phyloP scores from a whole-genome alignment of 2,329 filamentous ascomycete species.

The Colletotrichum camelliae region DNA sequence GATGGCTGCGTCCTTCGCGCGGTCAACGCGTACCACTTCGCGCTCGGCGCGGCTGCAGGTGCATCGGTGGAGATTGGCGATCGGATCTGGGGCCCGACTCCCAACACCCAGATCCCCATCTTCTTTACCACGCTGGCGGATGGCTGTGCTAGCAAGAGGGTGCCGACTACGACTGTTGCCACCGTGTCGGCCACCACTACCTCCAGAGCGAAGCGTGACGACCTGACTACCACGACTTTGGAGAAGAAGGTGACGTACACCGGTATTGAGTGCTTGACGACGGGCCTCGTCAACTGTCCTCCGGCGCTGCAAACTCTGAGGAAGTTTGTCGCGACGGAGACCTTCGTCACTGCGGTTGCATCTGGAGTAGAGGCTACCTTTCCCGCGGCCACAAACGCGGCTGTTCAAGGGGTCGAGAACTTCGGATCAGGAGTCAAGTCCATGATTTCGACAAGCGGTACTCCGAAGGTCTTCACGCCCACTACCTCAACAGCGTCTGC shows the following conservation, averaged over 20 bases:
- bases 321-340: constrained; percentile 41
- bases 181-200: constrained; percentile 27
- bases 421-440: background rate
- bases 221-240: constrained; percentile 42
- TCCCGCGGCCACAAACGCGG: constrained; percentile 19
- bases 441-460: background rate
- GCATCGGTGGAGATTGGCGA: constrained; percentile 50
- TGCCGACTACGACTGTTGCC: constrained; percentile 30
- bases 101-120: constrained; percentile 51
- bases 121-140: constrained; percentile 57
- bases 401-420: background rate
- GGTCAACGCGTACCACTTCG: constrained; percentile 55
- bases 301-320: constrained; percentile 52
- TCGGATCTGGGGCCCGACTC: constrained; percentile 55
- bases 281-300: constrained; percentile 53
- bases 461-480: background rate
- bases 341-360: constrained; percentile 44
- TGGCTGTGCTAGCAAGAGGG: constrained; percentile 34
- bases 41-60: constrained; percentile 58
- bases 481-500: background rate
- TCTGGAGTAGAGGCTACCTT: constrained; percentile 43
- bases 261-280: constrained; percentile 47
- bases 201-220: constrained; percentile 10
- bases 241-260: constrained; percentile 37
- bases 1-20: constrained; percentile 50